Base-by-base conservation (phyloP, 352 stramenopile species). In the Phytophthora tubulina region DNA sequence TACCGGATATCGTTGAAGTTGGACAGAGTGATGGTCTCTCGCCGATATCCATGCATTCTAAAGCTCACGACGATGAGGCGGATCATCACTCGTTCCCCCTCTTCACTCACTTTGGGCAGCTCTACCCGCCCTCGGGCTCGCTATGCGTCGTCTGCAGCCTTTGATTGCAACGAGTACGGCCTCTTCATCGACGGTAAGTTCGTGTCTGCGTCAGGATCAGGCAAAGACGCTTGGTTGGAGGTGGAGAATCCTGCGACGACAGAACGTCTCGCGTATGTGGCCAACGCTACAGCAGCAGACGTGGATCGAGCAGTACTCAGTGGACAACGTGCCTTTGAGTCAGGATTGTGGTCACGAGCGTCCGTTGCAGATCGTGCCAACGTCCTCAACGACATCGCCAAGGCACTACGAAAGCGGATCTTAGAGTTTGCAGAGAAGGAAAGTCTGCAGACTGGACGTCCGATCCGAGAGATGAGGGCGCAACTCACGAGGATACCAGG, bases 401-500 rank as follows among this genome's bases (percentile, higher is more conserved):
- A 71, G 9, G 69, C 72, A 35, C 42, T 89, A 55, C 79, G 80
- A 3, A 64, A 52, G 33, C 67, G 77, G 11, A 76, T 85, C 38
- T 68, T 73, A 27, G 78, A 88, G 62, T 82, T 92, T 30, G 77
- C 78, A 13, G 75, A 84, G 71, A 80, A 84, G 49, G 84, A 93
- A 65, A 88, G 77, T 67, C 55, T 86, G 31, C 78, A 90, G 54
- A 93, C 81, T 17, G 85, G 84, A 32, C 78, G 85, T 3, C 83
- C 85, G n/a, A 86, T 88, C 39, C 66, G 80, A 27, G 85, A 92
- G 63, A 90, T 89, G 78, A 72, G 76, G 42, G 80, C 81, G 44
- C 76, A 86, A 58, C 78, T 88, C 38, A 67, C 64, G 21, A 79
- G 84, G 15, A 68, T 86, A 9, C 78, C 73, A 50, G 78, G 71